Evolutionary conservation across 2,329 filamentous ascomycete species (phyloP).

Genomic region (Leptosphaerulina australis): DNA sequence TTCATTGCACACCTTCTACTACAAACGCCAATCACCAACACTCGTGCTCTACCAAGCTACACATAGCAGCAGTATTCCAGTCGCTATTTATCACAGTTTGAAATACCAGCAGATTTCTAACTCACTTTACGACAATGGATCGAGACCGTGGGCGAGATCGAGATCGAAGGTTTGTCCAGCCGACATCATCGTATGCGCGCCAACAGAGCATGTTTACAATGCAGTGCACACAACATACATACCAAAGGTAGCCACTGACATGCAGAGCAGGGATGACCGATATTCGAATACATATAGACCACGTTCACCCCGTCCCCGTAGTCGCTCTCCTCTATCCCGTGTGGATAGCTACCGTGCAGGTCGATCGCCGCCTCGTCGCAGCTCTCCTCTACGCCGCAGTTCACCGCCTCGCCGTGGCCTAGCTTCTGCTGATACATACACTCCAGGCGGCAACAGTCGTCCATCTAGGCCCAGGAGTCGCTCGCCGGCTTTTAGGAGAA

Average conservation of each 20-base stretch:
- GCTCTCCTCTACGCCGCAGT: conserved; percentile 28
- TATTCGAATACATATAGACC: conserved; percentile 49
- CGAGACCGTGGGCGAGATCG: conserved; percentile 51
- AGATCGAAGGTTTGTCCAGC: conserved; percentile 52
- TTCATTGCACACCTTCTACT: conserved; percentile 3
- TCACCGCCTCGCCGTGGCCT: conserved; percentile 43
- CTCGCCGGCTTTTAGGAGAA: conserved; percentile 47
- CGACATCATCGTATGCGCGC: conserved; percentile 21
- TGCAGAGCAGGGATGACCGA: conserved; percentile 39
- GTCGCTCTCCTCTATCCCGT: conserved; percentile 38
- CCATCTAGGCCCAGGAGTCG: conserved; percentile 47
- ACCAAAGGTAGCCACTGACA: conserved; percentile 1
- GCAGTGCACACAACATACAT: conserved; percentile 13
- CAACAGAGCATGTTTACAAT: conserved; percentile 6
- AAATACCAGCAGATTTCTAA: background rate
- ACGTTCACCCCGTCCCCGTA: conserved; percentile 42
- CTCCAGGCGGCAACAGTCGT: conserved; percentile 41
- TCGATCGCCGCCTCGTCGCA: conserved; percentile 34
- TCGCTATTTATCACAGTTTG: conserved; percentile 3
- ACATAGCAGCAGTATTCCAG: conserved; percentile 1
- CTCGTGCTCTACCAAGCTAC: background rate
- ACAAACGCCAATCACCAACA: background rate
- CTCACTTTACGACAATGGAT: conserved; percentile 35
- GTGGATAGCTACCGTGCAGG: conserved; percentile 47
- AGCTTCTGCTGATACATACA: conserved; percentile 50